Evolutionary conservation across 2,329 filamentous ascomycete species (phyloP).

Genomic region (Neurospora sp.): DNA sequence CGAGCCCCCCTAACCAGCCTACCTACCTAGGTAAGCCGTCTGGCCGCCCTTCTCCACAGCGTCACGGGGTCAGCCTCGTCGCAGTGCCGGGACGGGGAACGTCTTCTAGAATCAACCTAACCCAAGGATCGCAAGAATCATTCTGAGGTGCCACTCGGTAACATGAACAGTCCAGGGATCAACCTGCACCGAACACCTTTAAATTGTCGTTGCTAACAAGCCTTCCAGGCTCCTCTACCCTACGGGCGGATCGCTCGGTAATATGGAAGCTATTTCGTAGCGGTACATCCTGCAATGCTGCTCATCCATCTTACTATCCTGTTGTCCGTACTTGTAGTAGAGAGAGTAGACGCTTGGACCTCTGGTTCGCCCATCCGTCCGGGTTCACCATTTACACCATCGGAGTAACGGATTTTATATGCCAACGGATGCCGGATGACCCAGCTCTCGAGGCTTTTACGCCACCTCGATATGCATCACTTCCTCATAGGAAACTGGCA

Average conservation of each 20-base stretch:
- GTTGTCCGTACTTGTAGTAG: background rate
- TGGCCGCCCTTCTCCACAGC: background rate
- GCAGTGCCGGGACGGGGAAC: background rate
- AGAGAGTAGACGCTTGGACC: background rate
- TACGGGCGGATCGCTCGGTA: background rate
- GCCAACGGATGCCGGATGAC: background rate
- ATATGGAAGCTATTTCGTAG: background rate
- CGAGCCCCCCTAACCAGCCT: background rate
- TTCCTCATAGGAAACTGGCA: background rate
- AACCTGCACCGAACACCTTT: background rate
- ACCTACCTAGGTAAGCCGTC: background rate
- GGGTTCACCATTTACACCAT: background rate
- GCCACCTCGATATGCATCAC: background rate
- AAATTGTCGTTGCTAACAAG: background rate
- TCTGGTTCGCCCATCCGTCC: background rate
- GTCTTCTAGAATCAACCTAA: background rate
- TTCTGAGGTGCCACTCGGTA: background rate
- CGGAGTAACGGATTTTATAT: background rate
- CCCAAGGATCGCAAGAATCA: background rate
- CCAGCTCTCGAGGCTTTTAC: background rate
- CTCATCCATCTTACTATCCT: background rate
- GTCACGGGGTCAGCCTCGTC: background rate
- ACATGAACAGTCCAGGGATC: background rate
- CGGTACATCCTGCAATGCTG: background rate
- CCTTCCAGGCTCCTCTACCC: background rate